Evolutionary conservation across 192 early-diverging fungal species (phyloP).

Genomic region (Funneliformis mosseae): DNA sequence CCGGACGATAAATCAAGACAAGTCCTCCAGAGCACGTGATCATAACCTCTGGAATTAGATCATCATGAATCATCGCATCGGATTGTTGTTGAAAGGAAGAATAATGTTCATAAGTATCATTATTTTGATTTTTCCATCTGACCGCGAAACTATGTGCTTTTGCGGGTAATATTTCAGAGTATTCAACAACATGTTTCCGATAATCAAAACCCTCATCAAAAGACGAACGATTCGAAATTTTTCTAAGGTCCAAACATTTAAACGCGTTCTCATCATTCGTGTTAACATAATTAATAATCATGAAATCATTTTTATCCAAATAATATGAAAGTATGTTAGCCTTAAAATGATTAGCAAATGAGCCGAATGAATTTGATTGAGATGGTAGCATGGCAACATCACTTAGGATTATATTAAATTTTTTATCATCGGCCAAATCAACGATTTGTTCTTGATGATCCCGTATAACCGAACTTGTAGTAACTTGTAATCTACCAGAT

Average conservation of each 20-base stretch:
- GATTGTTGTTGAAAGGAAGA: not conserved
- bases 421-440: not conserved
- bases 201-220: not conserved
- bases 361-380: not conserved
- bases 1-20: not conserved
- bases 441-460: not conserved
- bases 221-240: not conserved
- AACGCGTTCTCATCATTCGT: not conserved
- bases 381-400: not conserved
- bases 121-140: not conserved
- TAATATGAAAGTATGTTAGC: not conserved
- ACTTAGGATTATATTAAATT: not conserved
- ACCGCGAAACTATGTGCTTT: not conserved
- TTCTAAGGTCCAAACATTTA: not conserved
- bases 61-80: not conserved
- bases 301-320: conserved; percentile 2
- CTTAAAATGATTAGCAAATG: not conserved
- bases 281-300: not conserved
- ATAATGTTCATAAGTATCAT: not conserved
- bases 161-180: not conserved
- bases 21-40: not conserved
- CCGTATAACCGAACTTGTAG: not conserved
- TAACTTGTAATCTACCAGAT: not conserved
- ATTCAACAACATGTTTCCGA: not conserved
- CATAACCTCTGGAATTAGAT: not conserved